These are phyloP conservation scores for Pseudotulostoma volvatum DNA, from an alignment of 495 filamentous ascomycete genomes.

Conservation along the genomic window DNA sequence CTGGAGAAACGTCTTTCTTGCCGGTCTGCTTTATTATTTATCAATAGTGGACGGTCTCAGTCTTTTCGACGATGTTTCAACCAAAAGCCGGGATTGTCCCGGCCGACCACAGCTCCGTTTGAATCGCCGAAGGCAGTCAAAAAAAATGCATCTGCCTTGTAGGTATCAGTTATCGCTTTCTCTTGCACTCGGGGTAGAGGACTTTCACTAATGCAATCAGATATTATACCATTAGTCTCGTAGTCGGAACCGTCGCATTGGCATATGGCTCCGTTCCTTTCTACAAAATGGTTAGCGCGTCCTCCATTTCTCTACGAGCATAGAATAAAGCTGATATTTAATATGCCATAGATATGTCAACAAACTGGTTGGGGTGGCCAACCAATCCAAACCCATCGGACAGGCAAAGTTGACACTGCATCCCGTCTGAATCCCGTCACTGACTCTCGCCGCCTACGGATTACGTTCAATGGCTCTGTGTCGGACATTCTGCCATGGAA, in stretches of 20 bases:
- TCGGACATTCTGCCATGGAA: slow-evolving; percentile 96
- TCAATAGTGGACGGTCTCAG: too few species aligned
- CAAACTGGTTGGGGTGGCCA: slow-evolving; percentile 92
- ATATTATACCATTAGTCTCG: slow-evolving; percentile 71
- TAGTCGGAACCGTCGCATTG: slow-evolving; percentile 77
- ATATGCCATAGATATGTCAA: slow-evolving; percentile 79
- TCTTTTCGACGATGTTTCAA: too few species aligned
- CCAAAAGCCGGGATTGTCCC: too few species aligned
- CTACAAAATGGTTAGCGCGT: slow-evolving; percentile 72
- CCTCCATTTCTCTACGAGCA: too few species aligned
- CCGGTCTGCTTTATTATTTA: too few species aligned
- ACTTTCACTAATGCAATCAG: slow-evolving; percentile 22
- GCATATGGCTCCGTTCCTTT: slow-evolving; percentile 93
- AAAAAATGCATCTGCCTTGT: slow-evolving; percentile 31
- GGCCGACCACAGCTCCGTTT: too few species aligned
- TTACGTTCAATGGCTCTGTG: slow-evolving; percentile 90
- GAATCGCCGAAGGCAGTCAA: slow-evolving; percentile 26
- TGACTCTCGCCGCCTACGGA: slow-evolving; percentile 66
- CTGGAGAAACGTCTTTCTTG: too few species aligned
- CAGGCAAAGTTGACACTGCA: slow-evolving; percentile 46
- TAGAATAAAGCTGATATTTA: not conserved
- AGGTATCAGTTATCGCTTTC: slow-evolving; percentile 2
- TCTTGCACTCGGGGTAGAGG: slow-evolving; percentile 1
- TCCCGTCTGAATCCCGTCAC: slow-evolving; percentile 64
- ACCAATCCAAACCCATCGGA: slow-evolving; percentile 67